phyloP scores from a whole-genome alignment of 768 basidiomycete genomes.

The Aureoboletus auriporus region DNA sequence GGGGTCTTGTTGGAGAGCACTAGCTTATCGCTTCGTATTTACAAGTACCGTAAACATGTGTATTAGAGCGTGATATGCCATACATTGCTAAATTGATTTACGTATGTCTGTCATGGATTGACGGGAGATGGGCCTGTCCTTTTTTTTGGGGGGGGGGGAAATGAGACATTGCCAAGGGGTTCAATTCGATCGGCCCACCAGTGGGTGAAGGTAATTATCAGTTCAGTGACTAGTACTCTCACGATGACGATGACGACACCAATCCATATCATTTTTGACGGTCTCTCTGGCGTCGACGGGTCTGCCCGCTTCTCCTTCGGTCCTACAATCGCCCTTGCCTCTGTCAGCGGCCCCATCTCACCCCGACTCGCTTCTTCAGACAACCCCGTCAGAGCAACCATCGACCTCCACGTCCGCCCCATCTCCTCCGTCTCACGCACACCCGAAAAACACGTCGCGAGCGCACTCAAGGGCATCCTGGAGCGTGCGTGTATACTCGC shows the following conservation, averaged over 20 bases:
- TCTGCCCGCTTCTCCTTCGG: constrained; percentile 58
- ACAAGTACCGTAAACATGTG: no score
- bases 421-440: constrained; percentile 67
- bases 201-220: no score
- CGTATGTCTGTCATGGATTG: no score
- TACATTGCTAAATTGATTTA: no score
- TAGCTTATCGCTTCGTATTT: no score
- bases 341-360: constrained; percentile 79
- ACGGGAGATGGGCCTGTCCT: no score
- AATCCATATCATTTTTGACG: constrained; percentile 47
- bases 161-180: no score
- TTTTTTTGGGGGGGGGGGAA: no score
- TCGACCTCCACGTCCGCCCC: constrained; percentile 73
- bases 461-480: constrained; percentile 52
- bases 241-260: constrained; percentile 1
- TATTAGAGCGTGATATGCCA: no score
- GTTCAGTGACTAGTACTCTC: no score
- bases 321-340: constrained; percentile 50
- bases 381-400: constrained; percentile 64
- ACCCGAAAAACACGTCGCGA: constrained; percentile 56
- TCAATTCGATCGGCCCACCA: no score
- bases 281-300: constrained; percentile 69
- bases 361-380: constrained; percentile 60
- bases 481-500: constrained; percentile 62
- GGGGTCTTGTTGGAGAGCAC: no score